Evolutionary conservation across 2,329 filamentous ascomycete genomes (phyloP), one percentile per base, ranked within the genome.

Genomic region (Diaporthe velutina): DNA sequence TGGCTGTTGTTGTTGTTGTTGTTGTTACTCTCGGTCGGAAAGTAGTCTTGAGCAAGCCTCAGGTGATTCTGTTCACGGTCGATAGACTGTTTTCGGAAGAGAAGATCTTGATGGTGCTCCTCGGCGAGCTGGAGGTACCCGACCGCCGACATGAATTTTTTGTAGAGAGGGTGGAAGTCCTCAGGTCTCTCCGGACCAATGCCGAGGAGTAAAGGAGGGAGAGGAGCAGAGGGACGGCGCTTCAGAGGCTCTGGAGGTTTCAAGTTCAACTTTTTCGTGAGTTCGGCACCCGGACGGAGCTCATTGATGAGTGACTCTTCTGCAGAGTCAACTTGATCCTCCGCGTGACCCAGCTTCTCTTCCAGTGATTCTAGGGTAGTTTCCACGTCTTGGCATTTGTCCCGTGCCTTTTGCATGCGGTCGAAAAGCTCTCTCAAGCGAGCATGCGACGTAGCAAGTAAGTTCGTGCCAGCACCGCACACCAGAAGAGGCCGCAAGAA

Each of bases 91-190:
- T 83, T 84, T 48, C 83, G 82, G 71, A 83, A 81, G 15, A 82
- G 73, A 5, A 90, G 82, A 54, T 90, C 87, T 7, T 83, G 81
- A 45, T 84, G 80, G n/a, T 87, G 83, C 74, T 90, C 88, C 66
- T 82, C 83, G 19, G 86, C 86, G 40, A 87, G 82, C 58, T 86
- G 83, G n/a, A 87, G 80, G 25, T 89, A 85, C 1, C 83, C 85
- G 13, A 87, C 83, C 1, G 84, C 83, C 17, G 84, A 82, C 22
- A 86, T 82, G 8, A 90, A 82, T 25, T 84, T 80, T 15, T 81
- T 77, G 76, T 88, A 90, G 4, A 87, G 80, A 2, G 88, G 88
- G 75, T 90, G 88, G 1, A 85, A 78, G 52, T 86, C 85, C 1
- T 77, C 76, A 2, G 77, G 61, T 2, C 76, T 78, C 1, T 80